Conservation (phyloP, 169 alveolate genomes). For the Babesia sp. region DNA sequence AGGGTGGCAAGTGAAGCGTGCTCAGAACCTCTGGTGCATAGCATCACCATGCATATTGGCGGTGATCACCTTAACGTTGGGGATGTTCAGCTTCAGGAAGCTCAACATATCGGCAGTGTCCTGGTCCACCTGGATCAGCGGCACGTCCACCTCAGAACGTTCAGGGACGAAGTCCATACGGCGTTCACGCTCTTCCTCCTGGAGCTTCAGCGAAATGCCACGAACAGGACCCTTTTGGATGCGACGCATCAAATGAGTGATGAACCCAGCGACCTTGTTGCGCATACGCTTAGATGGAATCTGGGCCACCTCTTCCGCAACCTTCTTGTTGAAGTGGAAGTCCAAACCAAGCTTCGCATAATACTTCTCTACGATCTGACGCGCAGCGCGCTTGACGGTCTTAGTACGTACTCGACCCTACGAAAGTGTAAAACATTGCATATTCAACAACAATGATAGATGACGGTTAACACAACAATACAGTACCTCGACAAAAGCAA, state of each 20-base stretch:
- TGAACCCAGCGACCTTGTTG: constrained; percentile 97
- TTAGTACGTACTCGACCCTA: constrained; percentile 99
- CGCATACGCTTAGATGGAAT: constrained; percentile 98
- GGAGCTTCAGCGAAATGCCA: constrained; percentile 98
- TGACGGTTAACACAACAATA: no score
- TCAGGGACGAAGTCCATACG: constrained; percentile 98
- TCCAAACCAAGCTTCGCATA: constrained; percentile 95
- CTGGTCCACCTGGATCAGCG: constrained; percentile 85
- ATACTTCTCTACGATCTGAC: constrained; percentile 98
- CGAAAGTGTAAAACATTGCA: not conserved
- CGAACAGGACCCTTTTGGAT: constrained; percentile 99
- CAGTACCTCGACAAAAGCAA: not conserved
- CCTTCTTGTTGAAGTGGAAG: constrained; percentile 98
- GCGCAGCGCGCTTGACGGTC: constrained; percentile 99
- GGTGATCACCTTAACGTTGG: constrained; percentile 75
- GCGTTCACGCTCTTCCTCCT: constrained; percentile 99
- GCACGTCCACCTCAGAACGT: constrained; percentile 88
- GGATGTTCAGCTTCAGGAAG: constrained; percentile 78
- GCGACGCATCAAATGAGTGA: constrained; percentile 92
- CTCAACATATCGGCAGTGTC: constrained; percentile 88
- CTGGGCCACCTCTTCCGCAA: constrained; percentile 98
- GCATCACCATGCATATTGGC: constrained; percentile 53
- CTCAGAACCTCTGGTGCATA: constrained; percentile 41
- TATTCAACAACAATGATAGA: not conserved
- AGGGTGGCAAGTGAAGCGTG: no score